phyloP scores from a whole-genome alignment of 2,329 filamentous ascomycete species.

The Dothidotthia symphoricarpi region DNA sequence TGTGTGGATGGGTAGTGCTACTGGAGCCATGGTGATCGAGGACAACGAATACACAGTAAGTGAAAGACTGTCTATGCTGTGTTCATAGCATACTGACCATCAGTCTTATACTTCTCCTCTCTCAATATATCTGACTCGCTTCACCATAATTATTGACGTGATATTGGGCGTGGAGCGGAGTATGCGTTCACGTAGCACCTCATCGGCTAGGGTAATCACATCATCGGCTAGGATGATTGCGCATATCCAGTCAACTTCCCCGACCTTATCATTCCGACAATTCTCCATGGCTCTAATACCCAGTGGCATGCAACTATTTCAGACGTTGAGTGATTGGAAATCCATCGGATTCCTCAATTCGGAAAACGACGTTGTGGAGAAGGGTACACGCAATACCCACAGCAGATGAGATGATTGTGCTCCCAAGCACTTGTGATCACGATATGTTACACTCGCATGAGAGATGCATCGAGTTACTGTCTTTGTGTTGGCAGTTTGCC shows the following conservation, averaged over 20 bases:
- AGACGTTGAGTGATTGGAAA: background rate
- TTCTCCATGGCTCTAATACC: background rate
- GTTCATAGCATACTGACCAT: background rate
- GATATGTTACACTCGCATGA: too few species aligned
- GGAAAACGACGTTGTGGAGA: too few species aligned
- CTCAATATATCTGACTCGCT: constrained; percentile 5
- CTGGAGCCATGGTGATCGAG: constrained; percentile 52
- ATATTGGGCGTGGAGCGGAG: background rate
- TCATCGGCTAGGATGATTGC: constrained; percentile 35
- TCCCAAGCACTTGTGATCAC: too few species aligned
- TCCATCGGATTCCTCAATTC: too few species aligned
- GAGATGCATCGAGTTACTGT: too few species aligned
- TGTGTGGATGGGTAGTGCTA: constrained; percentile 53
- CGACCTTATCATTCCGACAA: constrained; percentile 21
- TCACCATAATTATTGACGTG: constrained; percentile 16
- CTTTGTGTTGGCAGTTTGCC: too few species aligned
- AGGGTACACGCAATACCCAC: too few species aligned
- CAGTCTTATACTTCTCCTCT: constrained; percentile 15
- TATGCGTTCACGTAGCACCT: constrained; percentile 6
- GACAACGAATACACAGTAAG: background rate
- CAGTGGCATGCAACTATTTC: background rate
- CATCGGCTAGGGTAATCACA: constrained; percentile 31
- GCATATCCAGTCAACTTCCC: constrained; percentile 25
- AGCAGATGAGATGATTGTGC: too few species aligned
- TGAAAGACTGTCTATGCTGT: constrained; percentile 1